phyloP scores from a whole-genome alignment of 345 rosid genomes.

The Boechera retrofracta region DNA sequence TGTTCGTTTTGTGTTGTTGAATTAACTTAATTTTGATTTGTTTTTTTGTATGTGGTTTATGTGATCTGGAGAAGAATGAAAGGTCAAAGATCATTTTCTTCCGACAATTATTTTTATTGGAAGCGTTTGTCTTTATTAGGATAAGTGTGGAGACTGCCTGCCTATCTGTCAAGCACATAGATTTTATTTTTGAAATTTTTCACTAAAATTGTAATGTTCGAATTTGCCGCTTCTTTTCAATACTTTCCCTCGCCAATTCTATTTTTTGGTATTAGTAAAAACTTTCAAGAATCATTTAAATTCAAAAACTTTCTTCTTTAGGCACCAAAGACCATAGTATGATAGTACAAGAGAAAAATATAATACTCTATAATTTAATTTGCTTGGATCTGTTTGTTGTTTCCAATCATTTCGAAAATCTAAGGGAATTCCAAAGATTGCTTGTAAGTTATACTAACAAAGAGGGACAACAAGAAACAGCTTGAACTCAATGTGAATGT shows the following conservation, averaged over 20 bases:
- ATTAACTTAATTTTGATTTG: background rate
- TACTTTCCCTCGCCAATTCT: constrained; percentile 30
- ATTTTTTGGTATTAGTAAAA: background rate
- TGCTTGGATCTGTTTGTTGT: background rate
- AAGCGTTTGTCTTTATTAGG: constrained; percentile 31
- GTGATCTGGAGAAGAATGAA: constrained; percentile 7
- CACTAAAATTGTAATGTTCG: background rate
- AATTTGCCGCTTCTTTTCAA: constrained; percentile 38
- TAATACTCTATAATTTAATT: background rate
- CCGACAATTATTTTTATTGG: background rate
- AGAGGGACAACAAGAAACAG: background rate
- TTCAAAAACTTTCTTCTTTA: background rate
- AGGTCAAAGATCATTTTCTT: constrained; percentile 14
- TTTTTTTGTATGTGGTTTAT: constrained; percentile 6
- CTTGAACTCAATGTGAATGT: background rate
- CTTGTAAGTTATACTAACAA: background rate
- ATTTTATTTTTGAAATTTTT: background rate
- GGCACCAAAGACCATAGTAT: background rate
- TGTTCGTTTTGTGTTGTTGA: background rate
- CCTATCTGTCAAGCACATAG: constrained; percentile 35
- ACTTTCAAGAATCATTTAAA: background rate
- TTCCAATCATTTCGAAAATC: constrained; percentile 1
- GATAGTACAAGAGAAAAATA: background rate
- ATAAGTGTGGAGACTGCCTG: constrained; percentile 26
- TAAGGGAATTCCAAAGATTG: background rate